phyloP scores from a whole-genome alignment of 148 eudicot genomes.

The Camellia sinensis region DNA sequence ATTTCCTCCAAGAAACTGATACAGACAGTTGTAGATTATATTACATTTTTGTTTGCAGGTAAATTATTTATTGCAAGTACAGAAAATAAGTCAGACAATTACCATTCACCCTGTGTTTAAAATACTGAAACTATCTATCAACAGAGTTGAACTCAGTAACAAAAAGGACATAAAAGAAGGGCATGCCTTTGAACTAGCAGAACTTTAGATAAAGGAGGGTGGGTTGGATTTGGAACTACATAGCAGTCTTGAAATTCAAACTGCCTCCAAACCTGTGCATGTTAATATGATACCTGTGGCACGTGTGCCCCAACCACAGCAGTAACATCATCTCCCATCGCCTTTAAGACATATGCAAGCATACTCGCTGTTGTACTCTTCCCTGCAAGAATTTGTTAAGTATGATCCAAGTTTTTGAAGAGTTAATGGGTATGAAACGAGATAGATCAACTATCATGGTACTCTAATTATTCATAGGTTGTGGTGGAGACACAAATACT shows the following conservation, averaged over 20 bases:
- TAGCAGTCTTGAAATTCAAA: background rate
- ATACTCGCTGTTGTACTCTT: constrained; percentile 17
- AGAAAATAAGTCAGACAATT: background rate
- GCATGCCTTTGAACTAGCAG: background rate
- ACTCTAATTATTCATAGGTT: background rate
- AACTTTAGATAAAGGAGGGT: background rate
- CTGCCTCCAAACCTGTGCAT: background rate
- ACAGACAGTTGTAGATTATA: background rate
- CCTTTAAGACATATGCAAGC: constrained; percentile 21
- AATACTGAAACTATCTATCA: background rate
- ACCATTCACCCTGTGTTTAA: background rate
- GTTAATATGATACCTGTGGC: constrained; percentile 14
- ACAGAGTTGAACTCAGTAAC: background rate
- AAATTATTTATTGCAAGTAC: background rate
- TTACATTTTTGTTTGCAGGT: background rate
- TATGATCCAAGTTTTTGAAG: background rate
- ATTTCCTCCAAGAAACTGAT: constrained; percentile 16
- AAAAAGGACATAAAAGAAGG: background rate
- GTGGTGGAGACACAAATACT: background rate
- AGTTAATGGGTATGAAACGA: background rate
- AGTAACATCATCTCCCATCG: constrained; percentile 16
- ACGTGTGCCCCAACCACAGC: constrained; percentile 21
- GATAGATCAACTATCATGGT: background rate
- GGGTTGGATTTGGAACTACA: background rate
- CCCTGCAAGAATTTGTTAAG: background rate